Evolutionary conservation across 345 rosid genomes (phyloP).

Genomic region (Erysimum cheiranthoides): DNA sequence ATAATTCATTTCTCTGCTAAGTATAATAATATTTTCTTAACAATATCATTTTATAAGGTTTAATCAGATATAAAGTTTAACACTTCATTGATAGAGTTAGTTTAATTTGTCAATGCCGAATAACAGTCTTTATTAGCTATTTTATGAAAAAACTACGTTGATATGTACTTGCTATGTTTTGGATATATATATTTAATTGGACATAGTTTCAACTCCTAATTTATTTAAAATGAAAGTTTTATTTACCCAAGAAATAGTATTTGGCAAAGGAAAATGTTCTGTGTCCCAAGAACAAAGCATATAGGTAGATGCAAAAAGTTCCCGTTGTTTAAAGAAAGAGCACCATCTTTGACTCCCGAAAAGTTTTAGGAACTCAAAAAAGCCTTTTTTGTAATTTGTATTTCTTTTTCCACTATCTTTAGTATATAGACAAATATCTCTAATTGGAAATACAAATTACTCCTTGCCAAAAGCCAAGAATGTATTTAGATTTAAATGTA

Average conservation of each 20-base stretch:
- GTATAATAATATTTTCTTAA: neutral
- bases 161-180: conserved; percentile 21
- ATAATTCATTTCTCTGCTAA: neutral
- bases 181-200: conserved; percentile 6
- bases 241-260: conserved; percentile 40
- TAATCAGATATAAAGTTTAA: neutral
- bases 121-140: neutral
- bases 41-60: neutral
- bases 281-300: conserved; percentile 49
- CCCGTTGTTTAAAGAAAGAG: conserved; percentile 32
- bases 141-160: neutral
- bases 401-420: conserved; percentile 19
- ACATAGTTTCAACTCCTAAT: conserved; percentile 45
- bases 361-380: conserved; percentile 50
- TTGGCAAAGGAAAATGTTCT: conserved; percentile 42
- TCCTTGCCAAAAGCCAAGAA: conserved; percentile 18
- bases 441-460: conserved; percentile 6
- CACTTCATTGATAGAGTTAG: conserved; percentile 26
- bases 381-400: conserved; percentile 37
- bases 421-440: neutral
- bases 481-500: conserved; percentile 23
- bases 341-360: conserved; percentile 50
- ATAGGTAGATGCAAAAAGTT: conserved; percentile 47
- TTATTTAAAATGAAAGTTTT: conserved; percentile 20
- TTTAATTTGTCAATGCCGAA: conserved; percentile 29